Evolutionary conservation across 2,329 filamentous ascomycete genomes (phyloP).

Genomic region (Colletotrichum nymphaeae): DNA sequence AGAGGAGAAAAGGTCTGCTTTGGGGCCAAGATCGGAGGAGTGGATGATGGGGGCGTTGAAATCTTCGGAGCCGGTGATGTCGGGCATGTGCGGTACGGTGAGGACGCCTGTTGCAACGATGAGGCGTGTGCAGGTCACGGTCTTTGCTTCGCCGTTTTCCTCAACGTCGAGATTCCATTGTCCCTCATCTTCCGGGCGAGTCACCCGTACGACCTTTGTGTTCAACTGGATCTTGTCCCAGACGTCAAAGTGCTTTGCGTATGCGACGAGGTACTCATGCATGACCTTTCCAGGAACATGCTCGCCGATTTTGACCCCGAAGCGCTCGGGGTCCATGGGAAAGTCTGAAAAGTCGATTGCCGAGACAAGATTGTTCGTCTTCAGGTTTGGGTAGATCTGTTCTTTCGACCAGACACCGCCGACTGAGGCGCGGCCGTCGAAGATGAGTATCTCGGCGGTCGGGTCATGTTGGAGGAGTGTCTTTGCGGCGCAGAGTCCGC

Average conservation of each 20-base stretch:
- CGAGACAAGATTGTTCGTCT: slow-evolving; percentile 54
- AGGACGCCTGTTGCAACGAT: slow-evolving; percentile 72
- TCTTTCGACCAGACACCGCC: slow-evolving; percentile 56
- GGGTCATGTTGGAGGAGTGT: slow-evolving; percentile 57
- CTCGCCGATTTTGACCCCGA: slow-evolving; percentile 40
- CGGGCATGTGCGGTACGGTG: slow-evolving; percentile 66
- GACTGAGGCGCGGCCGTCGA: slow-evolving; percentile 53
- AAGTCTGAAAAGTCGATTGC: slow-evolving; percentile 52
- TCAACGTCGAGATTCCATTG: slow-evolving; percentile 45
- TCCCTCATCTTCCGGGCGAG: slow-evolving; percentile 47
- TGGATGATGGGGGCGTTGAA: slow-evolving; percentile 70
- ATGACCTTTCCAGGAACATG: slow-evolving; percentile 70
- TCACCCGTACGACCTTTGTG: slow-evolving; percentile 60
- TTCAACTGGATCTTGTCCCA: slow-evolving; percentile 59
- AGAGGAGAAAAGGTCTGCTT: slow-evolving; percentile 44
- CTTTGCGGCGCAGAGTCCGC: slow-evolving; percentile 58
- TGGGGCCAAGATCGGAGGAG: slow-evolving; percentile 59
- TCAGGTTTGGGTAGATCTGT: slow-evolving; percentile 54
- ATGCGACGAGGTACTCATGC: slow-evolving; percentile 67
- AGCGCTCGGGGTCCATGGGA: slow-evolving; percentile 42
- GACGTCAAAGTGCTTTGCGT: slow-evolving; percentile 64
- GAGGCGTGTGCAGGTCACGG: slow-evolving; percentile 56
- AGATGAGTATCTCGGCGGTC: slow-evolving; percentile 50
- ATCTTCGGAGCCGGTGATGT: slow-evolving; percentile 57
- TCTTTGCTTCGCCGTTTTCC: slow-evolving; percentile 5